These are phyloP conservation scores for Wallacemonas collosoma DNA, from an alignment of 208 protist species.

Conservation along the genomic window DNA sequence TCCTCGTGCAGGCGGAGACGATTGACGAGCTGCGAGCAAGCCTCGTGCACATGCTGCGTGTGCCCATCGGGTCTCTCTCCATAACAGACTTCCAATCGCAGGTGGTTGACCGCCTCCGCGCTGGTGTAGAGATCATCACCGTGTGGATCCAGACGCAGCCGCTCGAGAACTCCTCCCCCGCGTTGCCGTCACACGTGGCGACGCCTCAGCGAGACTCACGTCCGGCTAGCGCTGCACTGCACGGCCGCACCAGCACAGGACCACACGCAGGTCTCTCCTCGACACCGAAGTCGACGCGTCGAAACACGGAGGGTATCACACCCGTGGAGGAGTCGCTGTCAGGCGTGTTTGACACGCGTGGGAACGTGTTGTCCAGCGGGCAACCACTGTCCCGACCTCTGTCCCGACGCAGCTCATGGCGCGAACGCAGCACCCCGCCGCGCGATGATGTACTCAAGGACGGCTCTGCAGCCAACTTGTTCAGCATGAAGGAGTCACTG, in stretches of 20 bases:
- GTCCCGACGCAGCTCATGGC: not conserved
- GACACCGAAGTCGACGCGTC: slow-evolving; percentile 1
- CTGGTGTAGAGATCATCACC: slow-evolving; percentile 51
- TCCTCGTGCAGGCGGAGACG: slow-evolving; percentile 44
- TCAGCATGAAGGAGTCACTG: slow-evolving; percentile 2
- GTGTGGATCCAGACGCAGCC: slow-evolving; percentile 27
- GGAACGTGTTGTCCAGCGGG: not conserved
- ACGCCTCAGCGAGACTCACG: not conserved
- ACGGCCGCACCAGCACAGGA: not conserved
- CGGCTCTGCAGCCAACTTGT: not conserved
- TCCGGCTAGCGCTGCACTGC: not conserved
- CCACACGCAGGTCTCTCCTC: not conserved
- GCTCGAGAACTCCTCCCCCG: not conserved
- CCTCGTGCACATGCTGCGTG: slow-evolving; percentile 41
- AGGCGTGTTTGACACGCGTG: slow-evolving; percentile 2
- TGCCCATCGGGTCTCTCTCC: slow-evolving; percentile 41
- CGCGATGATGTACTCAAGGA: not conserved
- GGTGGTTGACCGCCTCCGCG: slow-evolving; percentile 56
- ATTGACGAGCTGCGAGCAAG: slow-evolving; percentile 31
- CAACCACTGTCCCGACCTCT: not conserved
- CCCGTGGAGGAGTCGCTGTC: slow-evolving; percentile 16
- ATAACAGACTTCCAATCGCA: slow-evolving; percentile 54
- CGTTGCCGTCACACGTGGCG: not conserved
- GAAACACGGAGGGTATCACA: not conserved
- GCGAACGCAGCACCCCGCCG: slow-evolving; percentile 10